Base-by-base conservation (phyloP, 371 early-diverging fungal genomes). In the Mucor sp. region DNA sequence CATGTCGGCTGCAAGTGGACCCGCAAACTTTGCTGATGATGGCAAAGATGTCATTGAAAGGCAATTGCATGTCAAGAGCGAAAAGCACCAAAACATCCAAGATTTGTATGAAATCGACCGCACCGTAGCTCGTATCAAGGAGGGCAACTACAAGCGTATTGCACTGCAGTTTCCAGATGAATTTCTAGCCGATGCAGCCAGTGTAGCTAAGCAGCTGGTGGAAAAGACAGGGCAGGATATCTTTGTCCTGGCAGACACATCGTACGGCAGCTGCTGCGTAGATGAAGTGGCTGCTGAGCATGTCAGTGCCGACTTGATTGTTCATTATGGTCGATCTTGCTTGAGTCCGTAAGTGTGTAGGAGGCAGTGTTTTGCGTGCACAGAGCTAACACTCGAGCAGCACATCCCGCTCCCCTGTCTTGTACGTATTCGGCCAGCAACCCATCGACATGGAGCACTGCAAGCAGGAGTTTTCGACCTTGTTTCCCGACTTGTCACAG, bases 261-360 rank as follows among this genome's bases (percentile, higher is more conserved):
- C 97, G 12, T 96, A 94, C 69, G 97, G 97, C 60, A 95, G 96
- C 74, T 98, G 98, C 76, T 98, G 98, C 77, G 95, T 96, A 1
- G 98, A 98, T 71, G 95, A 95, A 71, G 93, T 98, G 1, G 97
- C 98, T 23, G 97, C 96, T 14, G 87, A 91, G 74, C 98, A 98
- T 76, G 90, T 89, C 47, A 66, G 78, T 17, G 90, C 95, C 5
- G 94, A 97, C 61, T 68, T 92, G 21, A 86, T 98, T 41, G 87
- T 98, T 32, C 98, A 98, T 74, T 98, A 93, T 80, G 98, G 98
- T 6, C 89, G 91, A 37, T 89, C 96, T 12, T 98, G 98, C 69
- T 81, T 97, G 35, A 91, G 92, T 72, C 87, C 91, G 91, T 92
- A 84, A 81, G 86, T 63, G 7, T 63, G 7, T n/a, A n/a, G n/a